Percentiles rank a stretch among this genome's conserved stretches.
Conservation (phyloP, 495 filamentous ascomycete genomes). For the Trichoderma gamsii region DNA sequence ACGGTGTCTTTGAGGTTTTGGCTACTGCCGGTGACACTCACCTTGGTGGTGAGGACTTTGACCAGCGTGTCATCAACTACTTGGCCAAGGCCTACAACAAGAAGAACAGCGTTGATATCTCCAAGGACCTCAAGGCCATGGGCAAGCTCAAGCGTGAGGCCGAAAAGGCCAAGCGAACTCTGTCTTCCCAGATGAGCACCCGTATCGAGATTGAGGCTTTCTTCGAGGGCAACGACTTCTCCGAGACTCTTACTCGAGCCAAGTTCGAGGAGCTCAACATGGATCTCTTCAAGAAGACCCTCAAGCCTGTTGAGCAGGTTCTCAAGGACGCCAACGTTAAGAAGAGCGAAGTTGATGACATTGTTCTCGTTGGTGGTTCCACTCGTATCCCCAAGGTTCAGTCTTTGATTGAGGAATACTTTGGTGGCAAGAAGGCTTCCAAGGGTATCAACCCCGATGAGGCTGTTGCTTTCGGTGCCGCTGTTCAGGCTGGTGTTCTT, state of each 20-base stretch:
- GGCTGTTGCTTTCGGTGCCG: conserved; percentile 94
- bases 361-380: conserved; percentile 86
- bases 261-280: conserved; percentile 99
- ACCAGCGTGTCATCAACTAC: conserved; percentile 95
- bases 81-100: conserved; percentile 99
- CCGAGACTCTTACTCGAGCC: conserved; percentile 93
- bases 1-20: conserved; percentile 96
- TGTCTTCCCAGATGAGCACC: conserved; percentile 97
- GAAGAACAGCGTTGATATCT: conserved; percentile 88
- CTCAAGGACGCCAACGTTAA: conserved; percentile 87
- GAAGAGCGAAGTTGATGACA: conserved; percentile 80
- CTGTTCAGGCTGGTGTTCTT: conserved; percentile 93
- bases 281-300: conserved; percentile 97
- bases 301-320: conserved; percentile 98
- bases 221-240: conserved; percentile 96
- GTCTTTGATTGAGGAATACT: conserved; percentile 91
- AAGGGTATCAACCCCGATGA: conserved; percentile 99
- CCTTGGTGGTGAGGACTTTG: conserved; percentile 99
- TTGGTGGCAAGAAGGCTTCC: conserved; percentile 87
- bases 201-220: conserved; percentile 98
- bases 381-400: conserved; percentile 98
- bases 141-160: conserved; percentile 99
- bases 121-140: conserved; percentile 97
- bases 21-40: conserved; percentile 99
- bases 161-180: conserved; percentile 99